phyloP scores from a whole-genome alignment of 1,284 basidiomycete species.

The Naganishia sp. region DNA sequence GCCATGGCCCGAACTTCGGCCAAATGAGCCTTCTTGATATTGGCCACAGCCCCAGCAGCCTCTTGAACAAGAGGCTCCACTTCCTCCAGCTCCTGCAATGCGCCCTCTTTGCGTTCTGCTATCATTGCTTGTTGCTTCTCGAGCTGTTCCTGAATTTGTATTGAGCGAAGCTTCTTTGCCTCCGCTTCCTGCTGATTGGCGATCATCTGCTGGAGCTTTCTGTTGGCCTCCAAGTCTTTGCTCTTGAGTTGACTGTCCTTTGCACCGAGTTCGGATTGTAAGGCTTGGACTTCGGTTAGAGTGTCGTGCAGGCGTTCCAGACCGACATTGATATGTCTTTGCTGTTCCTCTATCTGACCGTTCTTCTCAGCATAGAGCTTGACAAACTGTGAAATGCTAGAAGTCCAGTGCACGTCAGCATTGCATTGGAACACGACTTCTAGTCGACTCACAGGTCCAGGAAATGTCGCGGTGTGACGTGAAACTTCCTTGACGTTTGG shows the following conservation, averaged over 20 bases:
- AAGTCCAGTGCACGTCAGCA: slow-evolving; percentile 14
- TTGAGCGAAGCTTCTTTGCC: slow-evolving; percentile 94
- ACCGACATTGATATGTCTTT: slow-evolving; percentile 96
- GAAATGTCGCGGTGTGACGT: slow-evolving; percentile 97
- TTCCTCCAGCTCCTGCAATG: slow-evolving; percentile 93
- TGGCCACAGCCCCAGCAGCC: slow-evolving; percentile 91
- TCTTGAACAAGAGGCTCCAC: slow-evolving; percentile 97
- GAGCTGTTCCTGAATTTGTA: slow-evolving; percentile 90
- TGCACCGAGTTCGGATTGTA: slow-evolving; percentile 90
- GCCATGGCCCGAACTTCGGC: slow-evolving; percentile 99
- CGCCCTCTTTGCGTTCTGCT: slow-evolving; percentile 79
- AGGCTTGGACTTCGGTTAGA: slow-evolving; percentile 91
- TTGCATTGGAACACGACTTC: background rate
- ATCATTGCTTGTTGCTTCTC: slow-evolving; percentile 89
- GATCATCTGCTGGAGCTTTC: slow-evolving; percentile 97
- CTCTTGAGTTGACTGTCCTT: slow-evolving; percentile 90
- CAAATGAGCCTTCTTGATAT: slow-evolving; percentile 94
- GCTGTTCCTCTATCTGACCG: slow-evolving; percentile 98
- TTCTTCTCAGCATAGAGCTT: slow-evolving; percentile 95
- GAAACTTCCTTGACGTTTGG: slow-evolving; percentile 88
- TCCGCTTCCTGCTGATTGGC: slow-evolving; percentile 98
- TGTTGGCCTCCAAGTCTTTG: slow-evolving; percentile 93
- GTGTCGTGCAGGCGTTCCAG: slow-evolving; percentile 96
- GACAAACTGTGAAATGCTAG: slow-evolving; percentile 94
- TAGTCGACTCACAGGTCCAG: slow-evolving; percentile 84